phyloP scores from a whole-genome alignment of 78 protist species.

The Pelomyxa schiedti region DNA sequence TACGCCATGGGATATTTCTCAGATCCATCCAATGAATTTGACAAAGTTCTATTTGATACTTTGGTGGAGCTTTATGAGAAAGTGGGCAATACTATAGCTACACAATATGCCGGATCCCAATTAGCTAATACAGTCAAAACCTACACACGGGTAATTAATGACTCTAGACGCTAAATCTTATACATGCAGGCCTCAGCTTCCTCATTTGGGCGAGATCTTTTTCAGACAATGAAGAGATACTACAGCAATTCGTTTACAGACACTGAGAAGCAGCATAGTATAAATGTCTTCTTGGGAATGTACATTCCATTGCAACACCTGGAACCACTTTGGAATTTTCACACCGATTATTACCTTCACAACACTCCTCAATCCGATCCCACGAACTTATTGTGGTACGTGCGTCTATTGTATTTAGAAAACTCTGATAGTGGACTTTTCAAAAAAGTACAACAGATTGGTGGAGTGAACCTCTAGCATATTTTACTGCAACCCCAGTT shows the following conservation, averaged over 20 bases:
- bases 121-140: slow-evolving; percentile 64
- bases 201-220: slow-evolving; percentile 19
- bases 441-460: too few relatives aligned
- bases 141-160: too few relatives aligned
- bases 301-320: slow-evolving; percentile 33
- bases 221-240: slow-evolving; percentile 54
- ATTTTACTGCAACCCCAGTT: too few relatives aligned
- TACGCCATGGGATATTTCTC: slow-evolving; percentile 49
- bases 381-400: too few relatives aligned
- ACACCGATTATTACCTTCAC: slow-evolving; percentile 68
- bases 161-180: not conserved
- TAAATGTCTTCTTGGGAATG: slow-evolving; percentile 78
- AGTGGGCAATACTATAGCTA: slow-evolving; percentile 84
- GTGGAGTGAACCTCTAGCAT: too few relatives aligned
- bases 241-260: slow-evolving; percentile 73
- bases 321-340: slow-evolving; percentile 55
- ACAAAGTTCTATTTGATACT: slow-evolving; percentile 14
- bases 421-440: too few relatives aligned
- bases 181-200: not conserved
- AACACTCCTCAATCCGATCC: slow-evolving; percentile 17
- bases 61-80: slow-evolving; percentile 63
- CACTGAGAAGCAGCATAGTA: slow-evolving; percentile 69
- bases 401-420: too few relatives aligned
- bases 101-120: slow-evolving; percentile 60
- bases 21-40: slow-evolving; percentile 16